Evolutionary conservation across 2,329 filamentous ascomycete genomes (phyloP), one percentile per base, ranked within the genome.

Genomic region (Colletotrichum sidae): DNA sequence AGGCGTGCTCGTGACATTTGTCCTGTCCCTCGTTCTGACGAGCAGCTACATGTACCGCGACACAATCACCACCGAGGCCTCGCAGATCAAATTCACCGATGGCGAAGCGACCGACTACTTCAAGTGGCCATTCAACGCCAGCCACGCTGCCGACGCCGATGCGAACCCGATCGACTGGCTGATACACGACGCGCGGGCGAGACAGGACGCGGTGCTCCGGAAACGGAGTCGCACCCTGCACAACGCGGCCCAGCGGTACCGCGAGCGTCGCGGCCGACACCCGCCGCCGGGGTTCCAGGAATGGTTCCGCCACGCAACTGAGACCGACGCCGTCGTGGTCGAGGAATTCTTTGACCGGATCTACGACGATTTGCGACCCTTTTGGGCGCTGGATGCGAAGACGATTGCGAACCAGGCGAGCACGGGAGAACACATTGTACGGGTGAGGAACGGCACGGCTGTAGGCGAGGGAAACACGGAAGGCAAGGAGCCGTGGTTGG

Each of bases 311-410:
- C 86, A 85, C 60, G 87, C 88, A 7, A 70, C 76, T 17, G 78
- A 83, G 34, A 78, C 79, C 47, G 77, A 86, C 41, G 83, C 85
- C n/a, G 75, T 89, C 60, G 79, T 89, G 9, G 80, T 90, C 44
- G 88, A 90, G 70, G 84, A 88, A 58, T 90, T 87, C 70, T 90
- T 88, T 75, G 85, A 89, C 71, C 86, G 87, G 65, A 87, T 90
- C 62, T 87, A 88, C 77, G 83, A 88, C 68, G 88, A 90, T 71
- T 71, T 90, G 57, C 78, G 83, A 50, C 88, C 88, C 2, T 89
- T 86, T 70, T 90, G 87, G 87, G 86, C 79, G 2, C 74, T 87
- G 39, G 82, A 85, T 38, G 74, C 79, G 15, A 74, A 77, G 38
- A 76, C 79, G 53, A 73, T 79, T 10, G 74, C 74, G 50, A 69